These are phyloP conservation scores for Calonectria honghensis DNA, from an alignment of 2,329 filamentous ascomycete genomes.

Conservation along the genomic window DNA sequence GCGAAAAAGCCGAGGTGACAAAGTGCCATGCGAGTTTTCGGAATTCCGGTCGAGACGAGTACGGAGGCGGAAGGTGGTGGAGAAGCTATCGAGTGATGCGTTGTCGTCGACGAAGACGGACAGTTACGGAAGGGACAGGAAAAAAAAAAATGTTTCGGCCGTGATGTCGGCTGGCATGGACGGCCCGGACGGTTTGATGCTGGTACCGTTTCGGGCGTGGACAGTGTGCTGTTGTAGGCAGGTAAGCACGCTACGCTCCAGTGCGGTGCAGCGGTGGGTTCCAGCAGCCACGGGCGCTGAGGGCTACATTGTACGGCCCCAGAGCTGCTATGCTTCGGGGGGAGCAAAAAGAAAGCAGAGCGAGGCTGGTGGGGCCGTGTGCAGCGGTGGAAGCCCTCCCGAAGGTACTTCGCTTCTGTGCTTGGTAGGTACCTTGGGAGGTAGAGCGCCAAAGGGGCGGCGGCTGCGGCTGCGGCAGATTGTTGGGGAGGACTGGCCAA, in stretches of 20 bases:
- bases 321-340: slow-evolving; percentile 4
- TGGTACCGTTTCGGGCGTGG: slow-evolving; percentile 26
- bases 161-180: slow-evolving; percentile 31
- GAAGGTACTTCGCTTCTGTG: slow-evolving; percentile 26
- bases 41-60: slow-evolving; percentile 20
- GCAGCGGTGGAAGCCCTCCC: slow-evolving; percentile 16
- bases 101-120: slow-evolving; percentile 35
- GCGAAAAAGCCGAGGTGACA: slow-evolving; percentile 42
- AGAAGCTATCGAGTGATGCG: slow-evolving; percentile 33
- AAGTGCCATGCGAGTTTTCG: slow-evolving; percentile 43
- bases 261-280: slow-evolving; percentile 22
- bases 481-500: slow-evolving; percentile 20
- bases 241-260: slow-evolving; percentile 24
- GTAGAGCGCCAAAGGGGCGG: slow-evolving; percentile 28
- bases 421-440: background rate
- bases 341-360: slow-evolving; percentile 1
- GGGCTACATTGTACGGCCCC: background rate
- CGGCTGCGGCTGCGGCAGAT: slow-evolving; percentile 28
- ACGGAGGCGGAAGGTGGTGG: slow-evolving; percentile 30
- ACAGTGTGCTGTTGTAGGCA: slow-evolving; percentile 5
- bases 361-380: slow-evolving; percentile 16
- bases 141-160: slow-evolving; percentile 29
- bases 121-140: slow-evolving; percentile 18
- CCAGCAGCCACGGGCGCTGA: background rate
- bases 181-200: slow-evolving; percentile 32